Base-by-base conservation (phyloP, 352 stramenopile species). In the Globisporangium parvum region DNA sequence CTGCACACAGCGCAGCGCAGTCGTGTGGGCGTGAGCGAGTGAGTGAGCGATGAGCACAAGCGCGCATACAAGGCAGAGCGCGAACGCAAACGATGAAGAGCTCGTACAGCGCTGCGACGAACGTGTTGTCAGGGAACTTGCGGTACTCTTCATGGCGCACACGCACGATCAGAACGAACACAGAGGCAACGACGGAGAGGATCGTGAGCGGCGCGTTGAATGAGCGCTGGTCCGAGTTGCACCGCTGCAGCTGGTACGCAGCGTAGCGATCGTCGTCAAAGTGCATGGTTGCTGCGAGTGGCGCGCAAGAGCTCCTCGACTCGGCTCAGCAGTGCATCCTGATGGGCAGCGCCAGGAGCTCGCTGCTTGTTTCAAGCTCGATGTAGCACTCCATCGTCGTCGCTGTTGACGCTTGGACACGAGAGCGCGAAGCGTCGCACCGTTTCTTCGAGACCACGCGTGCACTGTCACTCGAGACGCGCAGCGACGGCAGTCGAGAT, bases 91-190 rank as follows among this genome's bases (percentile, higher is more conserved):
- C n/a, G n/a, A n/a, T n/a, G n/a, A n/a, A n/a, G n/a, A n/a, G n/a
- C 20, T 59, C 66, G 21, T 62, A 75, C 64, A 71, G 60, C n/a
- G 60, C 37, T 46, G 66, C 58, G 4, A 54, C 62, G 51, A 75
- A 71, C 26, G 65, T 61, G 18, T 62, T 75, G 45, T 75, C 63
- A 4, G 67, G 67, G 49, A 71, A 75, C 47, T 62, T 69, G 60
- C 55, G 63, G 33, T 67, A 58, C 45, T 71, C 63, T 12, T 63
- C 51, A 14, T 62, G 67, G 3, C 47, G 63, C 59, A 72, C 58
- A 45, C 64, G 67, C 28, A 64, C 41, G 48, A 63, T 8, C 41
- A 74, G 53, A 14, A 74, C 60, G 31, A 55, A 50, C 2, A 48
- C 41, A 15, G 63, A 63, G n/a, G 60, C 60, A 11, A 58, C 26